Evolutionary conservation across 139 green algal species (phyloP).

Genomic region (Pleodorina starrii): DNA sequence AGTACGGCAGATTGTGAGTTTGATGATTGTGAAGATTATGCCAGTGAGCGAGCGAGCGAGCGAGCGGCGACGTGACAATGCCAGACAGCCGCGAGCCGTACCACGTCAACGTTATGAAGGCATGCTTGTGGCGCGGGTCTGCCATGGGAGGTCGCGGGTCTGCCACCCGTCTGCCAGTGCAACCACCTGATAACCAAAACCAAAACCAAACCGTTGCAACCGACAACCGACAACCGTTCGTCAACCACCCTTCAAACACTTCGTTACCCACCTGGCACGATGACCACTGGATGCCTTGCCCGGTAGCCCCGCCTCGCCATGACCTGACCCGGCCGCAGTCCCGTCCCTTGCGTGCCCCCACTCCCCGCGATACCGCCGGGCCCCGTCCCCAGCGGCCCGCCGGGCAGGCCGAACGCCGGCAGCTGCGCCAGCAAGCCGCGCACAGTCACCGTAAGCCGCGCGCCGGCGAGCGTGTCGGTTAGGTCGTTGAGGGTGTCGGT

Average conservation of each 20-base stretch:
- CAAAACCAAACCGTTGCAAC: no score
- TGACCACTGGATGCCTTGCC: conserved; percentile 46
- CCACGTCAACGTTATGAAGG: no score
- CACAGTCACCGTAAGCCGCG: neutral
- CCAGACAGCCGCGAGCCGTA: no score
- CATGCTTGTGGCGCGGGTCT: no score
- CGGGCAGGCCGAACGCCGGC: neutral
- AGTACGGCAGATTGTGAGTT: no score
- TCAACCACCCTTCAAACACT: no score
- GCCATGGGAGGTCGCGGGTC: no score
- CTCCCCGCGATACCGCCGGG: neutral
- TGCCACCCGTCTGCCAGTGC: no score
- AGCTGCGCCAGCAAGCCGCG: conserved; percentile 24
- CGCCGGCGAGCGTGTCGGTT: neutral
- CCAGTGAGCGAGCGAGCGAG: no score
- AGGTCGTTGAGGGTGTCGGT: neutral
- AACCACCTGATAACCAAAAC: no score
- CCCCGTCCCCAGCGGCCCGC: neutral
- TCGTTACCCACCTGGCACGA: conserved; percentile 54
- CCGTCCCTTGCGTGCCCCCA: neutral
- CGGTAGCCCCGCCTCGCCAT: conserved; percentile 54
- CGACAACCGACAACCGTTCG: neutral
- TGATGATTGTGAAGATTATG: no score
- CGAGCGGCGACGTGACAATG: no score
- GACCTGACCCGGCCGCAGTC: conserved; percentile 45